phyloP scores from a whole-genome alignment of 495 filamentous ascomycete species.

The Sporormia fimetaria region DNA sequence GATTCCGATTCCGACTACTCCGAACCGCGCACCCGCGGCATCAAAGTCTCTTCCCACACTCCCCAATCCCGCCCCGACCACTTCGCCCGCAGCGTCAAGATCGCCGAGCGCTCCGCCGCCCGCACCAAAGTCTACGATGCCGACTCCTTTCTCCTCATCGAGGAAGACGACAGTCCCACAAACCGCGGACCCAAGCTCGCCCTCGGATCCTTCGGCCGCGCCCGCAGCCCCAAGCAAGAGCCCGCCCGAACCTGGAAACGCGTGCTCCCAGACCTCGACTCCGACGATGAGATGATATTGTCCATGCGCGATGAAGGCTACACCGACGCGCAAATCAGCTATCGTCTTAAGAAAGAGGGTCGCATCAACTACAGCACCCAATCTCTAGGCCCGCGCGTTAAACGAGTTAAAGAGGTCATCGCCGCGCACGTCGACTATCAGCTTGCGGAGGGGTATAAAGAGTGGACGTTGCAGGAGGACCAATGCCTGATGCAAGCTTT shows the following conservation, averaged over 20 bases:
- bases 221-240: neutral
- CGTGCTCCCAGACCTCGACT: conserved; percentile 27
- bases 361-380: conserved; percentile 29
- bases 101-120: conserved; percentile 6
- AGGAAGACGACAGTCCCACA: neutral
- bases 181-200: neutral
- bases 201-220: conserved; percentile 5
- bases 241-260: conserved; percentile 20
- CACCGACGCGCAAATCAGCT: conserved; percentile 26
- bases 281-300: conserved; percentile 33
- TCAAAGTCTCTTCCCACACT: neutral
- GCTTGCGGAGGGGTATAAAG: conserved; percentile 31
- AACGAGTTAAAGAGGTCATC: conserved; percentile 27
- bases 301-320: conserved; percentile 30
- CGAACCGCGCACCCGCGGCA: neutral
- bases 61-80: conserved; percentile 2
- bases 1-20: neutral
- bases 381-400: conserved; percentile 33
- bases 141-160: conserved; percentile 3
- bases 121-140: conserved; percentile 4
- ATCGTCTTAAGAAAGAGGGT: conserved; percentile 28
- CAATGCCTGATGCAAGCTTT: conserved; percentile 21
- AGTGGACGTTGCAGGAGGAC: conserved; percentile 35
- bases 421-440: conserved; percentile 27
- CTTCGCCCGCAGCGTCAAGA: neutral